Base-by-base conservation (phyloP, 345 rosid species). In the Litchi chinensis region DNA sequence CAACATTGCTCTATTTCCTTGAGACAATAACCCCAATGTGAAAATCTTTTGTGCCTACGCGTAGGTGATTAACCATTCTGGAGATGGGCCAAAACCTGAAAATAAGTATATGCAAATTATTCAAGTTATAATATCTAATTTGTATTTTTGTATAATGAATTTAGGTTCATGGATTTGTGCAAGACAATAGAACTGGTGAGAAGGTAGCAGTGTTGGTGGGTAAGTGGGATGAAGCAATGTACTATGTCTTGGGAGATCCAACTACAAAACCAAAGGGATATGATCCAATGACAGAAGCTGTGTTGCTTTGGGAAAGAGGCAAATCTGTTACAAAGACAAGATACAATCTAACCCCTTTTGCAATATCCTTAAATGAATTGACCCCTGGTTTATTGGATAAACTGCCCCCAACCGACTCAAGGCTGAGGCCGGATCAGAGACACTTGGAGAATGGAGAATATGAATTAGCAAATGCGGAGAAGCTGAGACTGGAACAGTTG, bases 221-320 rank as follows among this genome's bases (percentile, higher is more conserved):
- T 8, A 97, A 97, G 90, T 97, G 99, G 99, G 99, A 97, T 74
- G 99, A 89, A 80, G 99, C 98, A 54, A 87, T 96, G 93, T 96
- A 96, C 89, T 93, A 94, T 77, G 98, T 93, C 26, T 77, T 91
- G 74, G 98, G 98, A 71, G 98, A 94, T 88, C 97, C 93, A 64
- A 90, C 92, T 1, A 86, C 88, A 60, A 97, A 96, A 76, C 99
- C 98, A 13, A 94, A 93, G 79, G 98, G 96, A 16, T 97, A 94
- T 82, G 99, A 97, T 83, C 98, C 98, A 76, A 94, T 92, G 99
- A 84, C 92, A 6, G 98, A 97, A 88, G 98, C 98, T 22, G 91
- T 92, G 73, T 82, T 94, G 88, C 88, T 97, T 54, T 97, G 99
- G 99, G 97, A 92, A 83, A 91, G 98, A 85, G 95, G 84, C 75